Conservation (phyloP, 2,329 filamentous ascomycete species). For the Aspergillus transmontanensis region DNA sequence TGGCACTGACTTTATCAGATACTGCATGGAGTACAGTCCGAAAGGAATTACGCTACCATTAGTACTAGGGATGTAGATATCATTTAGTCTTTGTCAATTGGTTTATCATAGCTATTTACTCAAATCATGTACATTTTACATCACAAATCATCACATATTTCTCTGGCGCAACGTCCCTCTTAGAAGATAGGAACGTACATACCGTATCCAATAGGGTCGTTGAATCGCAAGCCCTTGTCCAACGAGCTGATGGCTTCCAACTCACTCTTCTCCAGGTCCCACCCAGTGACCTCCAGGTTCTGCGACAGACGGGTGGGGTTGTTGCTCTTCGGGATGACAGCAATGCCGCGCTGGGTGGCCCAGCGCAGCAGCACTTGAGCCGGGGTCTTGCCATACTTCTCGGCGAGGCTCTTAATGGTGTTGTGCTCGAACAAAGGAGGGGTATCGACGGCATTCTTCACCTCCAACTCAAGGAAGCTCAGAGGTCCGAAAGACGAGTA, state of each 20-base stretch:
- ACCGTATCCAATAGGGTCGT: constrained; percentile 68
- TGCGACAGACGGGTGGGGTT: constrained; percentile 51
- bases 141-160: background rate
- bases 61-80: too few relatives aligned
- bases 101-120: background rate
- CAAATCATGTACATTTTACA: background rate
- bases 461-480: constrained; percentile 75
- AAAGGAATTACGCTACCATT: too few relatives aligned
- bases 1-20: background rate
- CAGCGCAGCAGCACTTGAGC: constrained; percentile 84
- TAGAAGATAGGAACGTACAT: constrained; percentile 57
- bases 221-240: constrained; percentile 71
- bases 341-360: constrained; percentile 79
- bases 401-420: constrained; percentile 64
- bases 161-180: background rate
- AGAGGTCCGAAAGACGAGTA: constrained; percentile 84
- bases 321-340: constrained; percentile 80
- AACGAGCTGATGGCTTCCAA: constrained; percentile 67
- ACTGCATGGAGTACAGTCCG: too few relatives aligned
- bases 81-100: background rate
- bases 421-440: constrained; percentile 72
- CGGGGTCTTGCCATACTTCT: constrained; percentile 71
- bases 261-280: constrained; percentile 67
- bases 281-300: constrained; percentile 69
- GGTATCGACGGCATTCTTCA: constrained; percentile 66